phyloP scores from a whole-genome alignment of 2,329 filamentous ascomycete genomes.

The Ophiocordyceps camponoti-floridani region DNA sequence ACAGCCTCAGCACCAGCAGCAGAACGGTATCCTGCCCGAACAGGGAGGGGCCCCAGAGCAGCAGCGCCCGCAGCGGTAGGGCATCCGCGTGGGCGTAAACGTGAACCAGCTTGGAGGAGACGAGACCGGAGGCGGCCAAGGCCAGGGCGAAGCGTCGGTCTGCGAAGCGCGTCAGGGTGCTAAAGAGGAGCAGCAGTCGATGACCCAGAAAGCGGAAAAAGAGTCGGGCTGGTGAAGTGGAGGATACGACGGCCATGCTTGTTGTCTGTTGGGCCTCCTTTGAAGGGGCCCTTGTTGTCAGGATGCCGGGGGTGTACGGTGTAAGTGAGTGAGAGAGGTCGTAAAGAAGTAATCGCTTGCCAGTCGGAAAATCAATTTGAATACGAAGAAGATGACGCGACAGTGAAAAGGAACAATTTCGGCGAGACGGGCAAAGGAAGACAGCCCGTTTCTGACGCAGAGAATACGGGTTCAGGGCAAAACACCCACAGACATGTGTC shows the following conservation, averaged over 20 bases:
- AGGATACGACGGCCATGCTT: not conserved
- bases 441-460: no score
- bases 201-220: not conserved
- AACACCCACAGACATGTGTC: no score
- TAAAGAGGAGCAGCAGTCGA: constrained; percentile 1
- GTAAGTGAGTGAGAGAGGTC: no score
- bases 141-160: constrained; percentile 12
- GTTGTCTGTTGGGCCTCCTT: not conserved
- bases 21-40: constrained; percentile 12
- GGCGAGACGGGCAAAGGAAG: no score
- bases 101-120: constrained; percentile 11
- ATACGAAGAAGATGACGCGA: no score
- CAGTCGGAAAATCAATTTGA: no score
- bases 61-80: constrained; percentile 8
- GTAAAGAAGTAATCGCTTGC: no score
- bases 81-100: constrained; percentile 10
- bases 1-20: constrained; percentile 10
- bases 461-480: no score
- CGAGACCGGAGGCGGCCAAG: constrained; percentile 8
- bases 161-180: constrained; percentile 3
- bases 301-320: no score
- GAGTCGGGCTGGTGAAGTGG: not conserved
- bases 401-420: no score
- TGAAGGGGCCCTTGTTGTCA: no score
- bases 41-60: constrained; percentile 13